Percentiles rank a stretch among this genome's conserved stretches.
These are phyloP conservation scores for Aspergillus ruber DNA, from an alignment of 2,329 filamentous ascomycete species.

Conservation along the genomic window DNA sequence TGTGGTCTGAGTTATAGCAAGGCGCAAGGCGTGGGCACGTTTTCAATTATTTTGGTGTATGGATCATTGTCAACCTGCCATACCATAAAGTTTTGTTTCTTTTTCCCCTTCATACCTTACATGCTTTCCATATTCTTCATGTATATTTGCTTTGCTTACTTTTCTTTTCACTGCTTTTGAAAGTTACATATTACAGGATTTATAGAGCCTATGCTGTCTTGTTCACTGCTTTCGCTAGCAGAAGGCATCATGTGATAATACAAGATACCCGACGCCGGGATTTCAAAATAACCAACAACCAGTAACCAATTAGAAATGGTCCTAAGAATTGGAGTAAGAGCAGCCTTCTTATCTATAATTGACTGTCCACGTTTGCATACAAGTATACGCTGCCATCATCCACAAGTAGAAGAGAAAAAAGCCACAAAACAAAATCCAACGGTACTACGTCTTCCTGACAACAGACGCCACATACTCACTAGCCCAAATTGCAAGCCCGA, in stretches of 20 bases:
- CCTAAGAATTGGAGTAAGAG: not conserved
- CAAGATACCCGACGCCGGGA: too few species aligned
- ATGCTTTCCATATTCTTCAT: slow-evolving; percentile 2
- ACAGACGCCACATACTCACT: too few species aligned
- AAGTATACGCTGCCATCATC: slow-evolving; percentile 2
- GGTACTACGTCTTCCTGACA: too few species aligned
- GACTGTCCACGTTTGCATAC: not conserved
- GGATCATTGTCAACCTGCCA: not conserved
- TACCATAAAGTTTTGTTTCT: not conserved
- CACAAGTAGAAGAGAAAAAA: not conserved
- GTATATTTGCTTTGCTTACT: slow-evolving; percentile 7
- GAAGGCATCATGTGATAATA: too few species aligned
- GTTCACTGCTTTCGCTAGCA: too few species aligned
- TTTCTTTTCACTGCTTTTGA: not conserved
- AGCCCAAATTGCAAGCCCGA: too few species aligned
- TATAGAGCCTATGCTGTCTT: too few species aligned
- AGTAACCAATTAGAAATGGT: not conserved
- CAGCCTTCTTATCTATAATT: not conserved
- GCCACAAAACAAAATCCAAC: not conserved
- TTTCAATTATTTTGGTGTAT: slow-evolving; percentile 1
- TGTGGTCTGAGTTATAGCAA: not conserved
- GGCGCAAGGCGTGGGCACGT: not conserved
- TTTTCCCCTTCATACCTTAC: not conserved
- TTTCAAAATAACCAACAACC: not conserved
- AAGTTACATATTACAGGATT: too few species aligned